A percentile compares a stretch with the other conserved stretches of the same genome.
Conservation (phyloP, 2,329 filamentous ascomycete species). For the Ceratocystis eucalypticola region DNA sequence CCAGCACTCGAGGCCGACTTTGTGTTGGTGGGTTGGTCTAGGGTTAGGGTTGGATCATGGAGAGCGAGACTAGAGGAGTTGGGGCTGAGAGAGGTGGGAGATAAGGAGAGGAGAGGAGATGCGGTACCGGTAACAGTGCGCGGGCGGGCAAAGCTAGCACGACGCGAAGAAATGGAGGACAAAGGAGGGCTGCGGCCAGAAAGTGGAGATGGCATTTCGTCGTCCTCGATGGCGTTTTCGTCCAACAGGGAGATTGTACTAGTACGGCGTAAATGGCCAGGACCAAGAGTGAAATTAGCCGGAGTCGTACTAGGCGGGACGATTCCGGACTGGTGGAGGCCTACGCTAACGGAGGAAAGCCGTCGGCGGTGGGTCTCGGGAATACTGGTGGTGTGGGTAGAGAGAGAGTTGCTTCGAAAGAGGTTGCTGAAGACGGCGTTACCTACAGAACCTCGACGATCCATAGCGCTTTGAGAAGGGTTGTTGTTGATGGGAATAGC, state of each 20-base stretch:
- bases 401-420: constrained; percentile 44
- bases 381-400: constrained; percentile 31
- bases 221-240: constrained; percentile 61
- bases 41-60: not conserved
- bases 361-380: constrained; percentile 51
- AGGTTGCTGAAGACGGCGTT: constrained; percentile 44
- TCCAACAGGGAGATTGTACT: constrained; percentile 59
- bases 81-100: not conserved
- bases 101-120: constrained; percentile 9
- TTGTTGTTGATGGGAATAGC: constrained; percentile 25
- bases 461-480: constrained; percentile 26
- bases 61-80: not conserved
- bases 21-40: not conserved
- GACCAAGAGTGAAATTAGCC: constrained; percentile 25
- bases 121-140: constrained; percentile 16
- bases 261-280: constrained; percentile 39
- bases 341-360: constrained; percentile 28
- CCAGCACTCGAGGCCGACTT: constrained; percentile 15
- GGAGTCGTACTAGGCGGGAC: constrained; percentile 34
- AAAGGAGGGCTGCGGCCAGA: constrained; percentile 10
- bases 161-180: constrained; percentile 12
- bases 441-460: constrained; percentile 43
- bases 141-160: constrained; percentile 16
- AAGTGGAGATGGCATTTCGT: constrained; percentile 35
- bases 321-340: constrained; percentile 4